phyloP scores from a whole-genome alignment of 306 rosid species.

The Ormosia semicastrata region DNA sequence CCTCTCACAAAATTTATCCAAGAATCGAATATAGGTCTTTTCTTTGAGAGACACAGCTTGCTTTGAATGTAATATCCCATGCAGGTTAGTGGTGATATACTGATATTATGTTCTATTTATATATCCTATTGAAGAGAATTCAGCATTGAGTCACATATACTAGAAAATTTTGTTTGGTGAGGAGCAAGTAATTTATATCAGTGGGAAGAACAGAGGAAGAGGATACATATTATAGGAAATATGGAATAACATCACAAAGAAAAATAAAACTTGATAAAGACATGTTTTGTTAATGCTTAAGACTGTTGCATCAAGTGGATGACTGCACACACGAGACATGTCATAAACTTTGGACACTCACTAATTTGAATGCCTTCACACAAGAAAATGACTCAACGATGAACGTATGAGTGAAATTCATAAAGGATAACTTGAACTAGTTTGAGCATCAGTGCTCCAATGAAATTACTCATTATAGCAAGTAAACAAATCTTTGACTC shows the following conservation, averaged over 20 bases:
- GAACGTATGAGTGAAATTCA: background rate
- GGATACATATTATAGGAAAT: background rate
- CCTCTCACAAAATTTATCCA: too few species aligned
- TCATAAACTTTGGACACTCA: conserved; percentile 8
- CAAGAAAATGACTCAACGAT: conserved; percentile 5
- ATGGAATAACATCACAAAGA: background rate
- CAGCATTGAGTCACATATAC: background rate
- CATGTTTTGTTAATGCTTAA: conserved; percentile 6
- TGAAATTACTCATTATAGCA: too few species aligned
- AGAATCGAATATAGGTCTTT: too few species aligned
- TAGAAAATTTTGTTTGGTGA: background rate
- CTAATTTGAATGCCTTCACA: conserved; percentile 6
- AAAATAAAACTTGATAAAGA: background rate
- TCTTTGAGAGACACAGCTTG: too few species aligned
- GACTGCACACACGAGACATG: background rate
- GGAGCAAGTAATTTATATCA: background rate
- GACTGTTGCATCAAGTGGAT: conserved; percentile 26
- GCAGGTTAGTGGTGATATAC: too few species aligned
- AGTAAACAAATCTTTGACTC: too few species aligned
- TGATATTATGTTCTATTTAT: background rate
- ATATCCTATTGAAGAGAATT: background rate
- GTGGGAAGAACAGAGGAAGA: background rate
- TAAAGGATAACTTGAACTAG: background rate
- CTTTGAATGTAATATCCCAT: too few species aligned
- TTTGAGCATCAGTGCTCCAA: too few species aligned